Percentiles rank a stretch among this genome's conserved stretches.
These are phyloP conservation scores for Jaltomata sinuosa DNA, from an alignment of 257 asterid genomes.

Conservation along the genomic window DNA sequence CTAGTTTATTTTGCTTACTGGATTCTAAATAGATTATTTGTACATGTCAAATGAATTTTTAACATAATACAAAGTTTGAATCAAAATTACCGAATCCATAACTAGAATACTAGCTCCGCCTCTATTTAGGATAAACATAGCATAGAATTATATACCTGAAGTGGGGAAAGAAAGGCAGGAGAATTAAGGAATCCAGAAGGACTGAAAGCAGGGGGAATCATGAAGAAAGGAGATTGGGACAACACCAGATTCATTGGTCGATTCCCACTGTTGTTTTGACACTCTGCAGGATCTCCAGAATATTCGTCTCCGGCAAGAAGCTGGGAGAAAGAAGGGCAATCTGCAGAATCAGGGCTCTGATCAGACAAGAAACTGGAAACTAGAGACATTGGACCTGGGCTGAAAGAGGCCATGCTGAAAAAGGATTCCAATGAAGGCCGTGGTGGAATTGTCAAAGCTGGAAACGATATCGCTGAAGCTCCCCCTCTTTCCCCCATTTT, in stretches of 20 bases:
- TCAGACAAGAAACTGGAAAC: conserved; percentile 56
- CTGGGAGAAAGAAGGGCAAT: conserved; percentile 60
- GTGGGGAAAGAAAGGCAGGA: conserved; percentile 81
- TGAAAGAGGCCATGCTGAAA: conserved; percentile 33
- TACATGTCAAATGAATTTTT: too few species aligned
- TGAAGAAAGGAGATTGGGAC: conserved; percentile 64
- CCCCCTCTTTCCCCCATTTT: conserved; percentile 32
- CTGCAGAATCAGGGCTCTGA: conserved; percentile 11
- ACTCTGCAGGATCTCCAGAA: not conserved
- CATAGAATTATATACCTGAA: conserved; percentile 37
- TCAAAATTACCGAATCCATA: not conserved
- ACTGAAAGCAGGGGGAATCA: conserved; percentile 63
- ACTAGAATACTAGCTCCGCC: not conserved
- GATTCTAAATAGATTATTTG: too few species aligned
- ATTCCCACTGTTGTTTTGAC: conserved; percentile 42
- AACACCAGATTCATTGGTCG: conserved; percentile 61
- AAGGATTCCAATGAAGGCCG: conserved; percentile 46
- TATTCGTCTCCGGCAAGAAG: conserved; percentile 45
- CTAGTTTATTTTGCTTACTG: too few species aligned
- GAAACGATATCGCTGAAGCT: conserved; percentile 25
- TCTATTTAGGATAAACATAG: not conserved
- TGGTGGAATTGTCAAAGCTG: conserved; percentile 46
- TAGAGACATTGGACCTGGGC: conserved; percentile 63
- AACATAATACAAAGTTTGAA: not conserved
- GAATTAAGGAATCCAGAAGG: conserved; percentile 84